Base-by-base conservation (phyloP, 2,329 filamentous ascomycete species). In the Cryphonectria nitschkei region DNA sequence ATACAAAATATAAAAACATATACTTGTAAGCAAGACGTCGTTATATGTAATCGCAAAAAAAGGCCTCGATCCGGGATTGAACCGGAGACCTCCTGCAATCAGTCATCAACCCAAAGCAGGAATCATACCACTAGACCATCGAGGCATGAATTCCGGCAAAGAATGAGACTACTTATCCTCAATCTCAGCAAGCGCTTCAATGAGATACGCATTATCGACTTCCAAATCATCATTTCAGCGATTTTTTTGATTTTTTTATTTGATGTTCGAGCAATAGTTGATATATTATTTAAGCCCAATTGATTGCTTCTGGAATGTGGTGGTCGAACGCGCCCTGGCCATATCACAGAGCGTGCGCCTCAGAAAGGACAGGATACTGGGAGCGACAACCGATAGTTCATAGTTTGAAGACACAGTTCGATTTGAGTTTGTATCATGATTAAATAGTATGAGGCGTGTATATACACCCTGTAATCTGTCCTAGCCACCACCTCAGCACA, bases 61-160 rank as follows among this genome's bases (percentile, higher is more conserved):
- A 43, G 61, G 61, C 61, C 61, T 64, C 61, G 61, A 64, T 64
- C 61, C 61, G 61, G 61, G 61, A 64, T 64, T 64, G 61, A 64
- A 64, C 61, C 61, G 61, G 61, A 64, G 61, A 64, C 61, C 61
- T 64, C 61, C 61, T 64, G 61, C 61, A 64, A 29, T 43, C 37
- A 43, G 39, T 19, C 9, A 43, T 29, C 13, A 39, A 63, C 60
- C 61, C 61, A 64, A 64, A 64, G 61, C 61, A 64, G 61, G 61
- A 64, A 64, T 64, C 61, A 64, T 64, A 64, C 61, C 61, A 64
- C 61, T 64, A 64, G 61, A 64, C 61, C 61, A 64, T 64, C 61
- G 61, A 64, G 61, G 61, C 61, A 14, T 26, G 8, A 8, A 14
- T 63, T 37, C 19, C 22, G 58, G 32, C 22, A n/a, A n/a, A 50